phyloP scores from a whole-genome alignment of 495 filamentous ascomycete species.

The Penicillium dipodomyicola region DNA sequence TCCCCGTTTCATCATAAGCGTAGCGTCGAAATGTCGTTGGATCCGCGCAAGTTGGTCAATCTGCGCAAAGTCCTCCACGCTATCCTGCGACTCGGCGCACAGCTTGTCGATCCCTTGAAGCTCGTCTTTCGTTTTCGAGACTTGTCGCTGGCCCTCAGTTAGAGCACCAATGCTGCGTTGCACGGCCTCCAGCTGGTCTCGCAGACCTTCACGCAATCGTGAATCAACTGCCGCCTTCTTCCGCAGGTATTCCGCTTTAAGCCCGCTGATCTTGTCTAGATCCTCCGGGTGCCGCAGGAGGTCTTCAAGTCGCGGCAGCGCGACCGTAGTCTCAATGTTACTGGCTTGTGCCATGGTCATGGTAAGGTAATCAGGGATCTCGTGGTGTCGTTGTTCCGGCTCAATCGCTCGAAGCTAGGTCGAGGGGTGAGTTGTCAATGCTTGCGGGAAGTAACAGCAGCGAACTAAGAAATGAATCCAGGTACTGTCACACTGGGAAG shows the following conservation, averaged over 20 bases:
- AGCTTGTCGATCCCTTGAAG: conserved; percentile 98
- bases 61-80: conserved; percentile 94
- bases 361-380: background rate
- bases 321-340: conserved; percentile 42
- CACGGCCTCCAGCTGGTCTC: conserved; percentile 87
- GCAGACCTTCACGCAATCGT: conserved; percentile 80
- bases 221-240: conserved; percentile 91
- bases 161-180: conserved; percentile 86
- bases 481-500: conserved; percentile 8
- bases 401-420: conserved; percentile 11
- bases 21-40: conserved; percentile 89
- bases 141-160: conserved; percentile 79
- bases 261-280: conserved; percentile 86
- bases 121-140: conserved; percentile 90
- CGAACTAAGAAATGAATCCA: background rate
- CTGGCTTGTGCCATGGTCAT: conserved; percentile 38
- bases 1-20: conserved; percentile 85
- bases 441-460: background rate
- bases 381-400: conserved; percentile 6
- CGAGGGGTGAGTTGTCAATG: conserved; percentile 11
- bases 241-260: conserved; percentile 90
- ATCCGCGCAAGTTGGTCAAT: conserved; percentile 92
- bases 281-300: conserved; percentile 71
- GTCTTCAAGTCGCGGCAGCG: conserved; percentile 50
- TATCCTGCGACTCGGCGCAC: conserved; percentile 91